phyloP scores from a whole-genome alignment of 345 rosid genomes.

The Aegle marmelos region DNA sequence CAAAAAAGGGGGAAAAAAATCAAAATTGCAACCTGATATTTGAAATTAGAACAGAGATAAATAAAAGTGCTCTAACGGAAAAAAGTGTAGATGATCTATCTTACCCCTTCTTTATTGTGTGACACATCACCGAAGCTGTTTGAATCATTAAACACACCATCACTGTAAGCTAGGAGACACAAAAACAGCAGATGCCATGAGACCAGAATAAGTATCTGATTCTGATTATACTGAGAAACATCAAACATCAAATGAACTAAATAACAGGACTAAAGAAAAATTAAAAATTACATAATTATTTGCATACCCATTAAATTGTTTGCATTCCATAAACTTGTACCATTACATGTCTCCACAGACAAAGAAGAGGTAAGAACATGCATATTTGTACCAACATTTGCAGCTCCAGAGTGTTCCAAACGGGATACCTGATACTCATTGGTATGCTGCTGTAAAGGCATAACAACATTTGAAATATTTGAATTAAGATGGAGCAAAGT shows the following conservation, averaged over 20 bases:
- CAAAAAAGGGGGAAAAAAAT: not conserved
- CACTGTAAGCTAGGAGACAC: conserved; percentile 27
- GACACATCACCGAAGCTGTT: conserved; percentile 16
- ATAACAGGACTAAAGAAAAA: conserved; percentile 14
- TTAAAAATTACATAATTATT: conserved; percentile 1
- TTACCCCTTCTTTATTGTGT: conserved; percentile 32
- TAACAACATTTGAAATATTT: conserved; percentile 54
- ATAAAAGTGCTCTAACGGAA: not conserved
- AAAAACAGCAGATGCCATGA: conserved; percentile 15
- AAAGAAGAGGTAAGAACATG: conserved; percentile 26
- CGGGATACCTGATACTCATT: conserved; percentile 82
- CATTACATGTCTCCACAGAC: conserved; percentile 10
- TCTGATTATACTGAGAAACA: not conserved
- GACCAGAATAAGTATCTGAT: conserved; percentile 3
- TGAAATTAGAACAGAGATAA: not conserved
- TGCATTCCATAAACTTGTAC: conserved; percentile 23
- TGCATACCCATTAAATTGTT: conserved; percentile 33
- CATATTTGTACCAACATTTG: conserved; percentile 31
- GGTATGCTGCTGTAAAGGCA: conserved; percentile 86
- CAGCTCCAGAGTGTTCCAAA: conserved; percentile 37
- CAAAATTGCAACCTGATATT: not conserved
- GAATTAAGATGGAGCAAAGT: conserved; percentile 33
- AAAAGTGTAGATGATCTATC: conserved; percentile 18
- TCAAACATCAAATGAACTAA: conserved; percentile 4
- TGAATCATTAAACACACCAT: conserved; percentile 16